A percentile compares a stretch with the other conserved stretches of the same genome.
Conservation (phyloP, 768 basidiomycete species). For the Phylloporus sp. region DNA sequence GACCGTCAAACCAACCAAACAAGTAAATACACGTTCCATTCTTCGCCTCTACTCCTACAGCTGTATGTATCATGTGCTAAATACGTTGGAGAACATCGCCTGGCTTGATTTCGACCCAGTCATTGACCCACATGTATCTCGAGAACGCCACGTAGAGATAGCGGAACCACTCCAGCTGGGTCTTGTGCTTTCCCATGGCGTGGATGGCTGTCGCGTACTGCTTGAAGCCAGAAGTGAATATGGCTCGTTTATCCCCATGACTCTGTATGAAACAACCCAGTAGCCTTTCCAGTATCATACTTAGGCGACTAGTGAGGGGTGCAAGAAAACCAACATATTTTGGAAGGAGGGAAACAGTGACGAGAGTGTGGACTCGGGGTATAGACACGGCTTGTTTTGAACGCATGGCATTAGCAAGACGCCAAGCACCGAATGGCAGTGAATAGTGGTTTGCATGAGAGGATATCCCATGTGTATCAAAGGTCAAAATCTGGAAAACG, state of each 20-base stretch:
- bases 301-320: slow-evolving; percentile 47
- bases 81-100: not conserved
- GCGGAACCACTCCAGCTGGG: slow-evolving; percentile 87
- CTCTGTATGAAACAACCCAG: slow-evolving; percentile 4
- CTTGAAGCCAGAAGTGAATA: slow-evolving; percentile 54
- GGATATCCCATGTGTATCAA: slow-evolving; percentile 76
- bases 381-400: slow-evolving; percentile 30
- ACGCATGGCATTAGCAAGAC: slow-evolving; percentile 36
- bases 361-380: slow-evolving; percentile 52
- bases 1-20: slow-evolving; percentile 25
- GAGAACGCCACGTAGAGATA: slow-evolving; percentile 80
- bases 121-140: slow-evolving; percentile 91
- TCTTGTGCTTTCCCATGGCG: slow-evolving; percentile 71
- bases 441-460: slow-evolving; percentile 84
- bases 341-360: slow-evolving; percentile 48
- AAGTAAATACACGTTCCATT: slow-evolving; percentile 25
- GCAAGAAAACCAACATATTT: slow-evolving; percentile 67
- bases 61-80: not conserved
- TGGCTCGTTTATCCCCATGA: slow-evolving; percentile 9
- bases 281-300: slow-evolving; percentile 23
- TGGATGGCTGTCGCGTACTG: slow-evolving; percentile 54
- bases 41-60: not conserved
- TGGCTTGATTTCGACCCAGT: slow-evolving; percentile 55
- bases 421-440: slow-evolving; percentile 52
- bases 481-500: slow-evolving; percentile 70